Evolutionary conservation across 768 basidiomycete genomes (phyloP).

Genomic region (Hemileccinum impolitum): DNA sequence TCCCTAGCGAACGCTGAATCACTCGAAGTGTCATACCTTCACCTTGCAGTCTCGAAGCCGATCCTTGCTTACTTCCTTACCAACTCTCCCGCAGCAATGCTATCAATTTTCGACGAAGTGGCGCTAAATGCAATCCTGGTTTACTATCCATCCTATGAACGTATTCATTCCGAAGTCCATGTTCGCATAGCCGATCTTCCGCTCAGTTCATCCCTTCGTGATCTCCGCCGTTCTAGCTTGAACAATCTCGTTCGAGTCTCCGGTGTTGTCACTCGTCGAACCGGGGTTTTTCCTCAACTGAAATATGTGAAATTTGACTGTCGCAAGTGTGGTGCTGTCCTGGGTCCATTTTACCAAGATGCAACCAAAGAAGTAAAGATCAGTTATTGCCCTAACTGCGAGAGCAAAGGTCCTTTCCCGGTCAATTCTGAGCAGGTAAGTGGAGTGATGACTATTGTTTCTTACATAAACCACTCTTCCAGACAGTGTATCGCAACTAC

Average conservation of each 20-base stretch:
- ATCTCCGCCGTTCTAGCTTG: slow-evolving; percentile 86
- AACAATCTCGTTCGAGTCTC: slow-evolving; percentile 95
- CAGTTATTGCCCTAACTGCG: slow-evolving; percentile 92
- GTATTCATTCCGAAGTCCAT: slow-evolving; percentile 97
- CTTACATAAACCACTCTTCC: not conserved
- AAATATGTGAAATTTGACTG: slow-evolving; percentile 99
- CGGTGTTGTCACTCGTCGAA: slow-evolving; percentile 93
- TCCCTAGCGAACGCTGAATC: slow-evolving; percentile 89
- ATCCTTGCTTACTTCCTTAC: slow-evolving; percentile 97
- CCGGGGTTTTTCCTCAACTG: slow-evolving; percentile 97
- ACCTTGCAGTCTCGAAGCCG: slow-evolving; percentile 87
- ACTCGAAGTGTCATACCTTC: slow-evolving; percentile 95
- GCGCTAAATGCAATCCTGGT: slow-evolving; percentile 92
- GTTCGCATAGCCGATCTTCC: slow-evolving; percentile 96
- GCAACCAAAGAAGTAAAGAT: slow-evolving; percentile 91
- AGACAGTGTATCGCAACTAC: slow-evolving; percentile 98
- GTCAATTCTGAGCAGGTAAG: slow-evolving; percentile 94
- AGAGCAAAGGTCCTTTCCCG: slow-evolving; percentile 90
- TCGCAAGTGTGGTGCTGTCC: slow-evolving; percentile 85
- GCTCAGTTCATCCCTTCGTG: slow-evolving; percentile 83
- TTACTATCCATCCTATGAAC: slow-evolving; percentile 93
- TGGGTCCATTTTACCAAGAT: slow-evolving; percentile 98
- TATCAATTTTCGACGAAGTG: slow-evolving; percentile 92
- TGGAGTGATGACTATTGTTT: slow-evolving; percentile 1
- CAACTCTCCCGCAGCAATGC: slow-evolving; percentile 91